Conservation (phyloP, 176 grass and related monocot genomes). For the Paspalum notatum region DNA sequence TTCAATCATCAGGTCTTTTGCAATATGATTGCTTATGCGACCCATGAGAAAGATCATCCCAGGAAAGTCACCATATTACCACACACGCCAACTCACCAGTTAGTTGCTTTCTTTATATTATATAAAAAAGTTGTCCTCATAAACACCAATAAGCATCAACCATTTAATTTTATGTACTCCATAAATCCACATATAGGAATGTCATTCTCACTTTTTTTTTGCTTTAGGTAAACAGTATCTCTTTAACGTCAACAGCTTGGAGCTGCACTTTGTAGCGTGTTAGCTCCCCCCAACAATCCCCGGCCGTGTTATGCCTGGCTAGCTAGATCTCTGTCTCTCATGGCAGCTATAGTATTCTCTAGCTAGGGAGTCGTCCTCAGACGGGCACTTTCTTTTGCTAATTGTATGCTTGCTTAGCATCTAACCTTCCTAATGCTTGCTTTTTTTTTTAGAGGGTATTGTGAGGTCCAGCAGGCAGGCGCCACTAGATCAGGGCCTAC, state of each 20-base stretch:
- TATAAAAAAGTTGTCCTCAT: constrained; percentile 25
- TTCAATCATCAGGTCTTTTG: constrained; percentile 25
- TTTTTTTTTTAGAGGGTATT: constrained; percentile 32
- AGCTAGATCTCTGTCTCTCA: constrained; percentile 11
- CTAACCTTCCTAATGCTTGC: constrained; percentile 47
- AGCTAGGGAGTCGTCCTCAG: constrained; percentile 56
- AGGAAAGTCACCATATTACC: constrained; percentile 39
- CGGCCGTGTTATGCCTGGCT: not conserved
- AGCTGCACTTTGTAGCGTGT: constrained; percentile 1
- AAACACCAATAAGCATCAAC: constrained; percentile 1
- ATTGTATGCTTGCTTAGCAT: constrained; percentile 53
- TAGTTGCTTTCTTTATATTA: constrained; percentile 35
- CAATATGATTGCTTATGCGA: constrained; percentile 37
- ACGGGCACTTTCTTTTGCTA: constrained; percentile 40
- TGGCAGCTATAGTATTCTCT: constrained; percentile 25
- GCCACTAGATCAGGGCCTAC: constrained; percentile 10
- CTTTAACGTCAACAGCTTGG: constrained; percentile 6
- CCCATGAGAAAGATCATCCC: constrained; percentile 12
- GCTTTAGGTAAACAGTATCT: constrained; percentile 47
- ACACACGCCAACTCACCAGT: constrained; percentile 22
- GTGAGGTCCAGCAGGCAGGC: constrained; percentile 36
- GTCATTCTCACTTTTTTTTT: constrained; percentile 41
- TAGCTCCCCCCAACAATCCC: not conserved
- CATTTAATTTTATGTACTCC: not conserved
- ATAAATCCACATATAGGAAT: constrained; percentile 5